Evolutionary conservation across 257 asterid species (phyloP).

Genomic region (Nicotiana attenuata): DNA sequence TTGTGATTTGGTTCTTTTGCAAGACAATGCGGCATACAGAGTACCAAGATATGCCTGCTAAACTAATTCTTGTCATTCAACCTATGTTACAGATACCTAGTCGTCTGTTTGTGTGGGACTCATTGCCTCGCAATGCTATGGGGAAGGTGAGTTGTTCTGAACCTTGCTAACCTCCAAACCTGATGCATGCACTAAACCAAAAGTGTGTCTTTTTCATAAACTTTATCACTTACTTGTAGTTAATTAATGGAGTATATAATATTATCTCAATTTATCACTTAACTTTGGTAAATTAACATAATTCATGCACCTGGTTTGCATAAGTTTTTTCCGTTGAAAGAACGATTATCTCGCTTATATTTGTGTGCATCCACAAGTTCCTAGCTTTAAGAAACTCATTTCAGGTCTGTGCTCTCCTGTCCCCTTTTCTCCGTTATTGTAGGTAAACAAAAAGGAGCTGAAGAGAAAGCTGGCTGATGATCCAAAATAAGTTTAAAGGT

Average conservation of each 20-base stretch:
- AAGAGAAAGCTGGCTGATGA: constrained; percentile 50
- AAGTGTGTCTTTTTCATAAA: neutral
- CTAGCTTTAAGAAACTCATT: neutral
- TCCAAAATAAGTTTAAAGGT: neutral
- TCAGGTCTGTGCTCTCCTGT: neutral
- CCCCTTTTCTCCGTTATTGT: constrained; percentile 6
- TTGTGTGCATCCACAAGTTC: neutral
- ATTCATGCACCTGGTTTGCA: neutral
- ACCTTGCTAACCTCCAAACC: neutral
- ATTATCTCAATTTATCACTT: neutral
- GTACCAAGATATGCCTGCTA: neutral
- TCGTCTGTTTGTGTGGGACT: constrained; percentile 62
- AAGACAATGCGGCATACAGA: neutral
- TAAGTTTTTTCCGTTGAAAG: neutral
- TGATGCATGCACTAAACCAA: neutral
- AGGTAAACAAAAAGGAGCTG: constrained; percentile 88
- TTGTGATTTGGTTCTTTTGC: neutral
- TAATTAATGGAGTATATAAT: neutral
- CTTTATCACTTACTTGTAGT: neutral
- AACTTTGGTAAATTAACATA: neutral
- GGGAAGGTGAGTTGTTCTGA: constrained; percentile 56
- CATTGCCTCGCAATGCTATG: constrained; percentile 94
- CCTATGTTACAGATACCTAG: constrained; percentile 57
- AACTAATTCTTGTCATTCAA: neutral
- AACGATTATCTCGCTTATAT: neutral